Evolutionary conservation across 1,284 basidiomycete species (phyloP), one percentile per base, ranked within the genome.

Genomic region (Omphalotus olearius): DNA sequence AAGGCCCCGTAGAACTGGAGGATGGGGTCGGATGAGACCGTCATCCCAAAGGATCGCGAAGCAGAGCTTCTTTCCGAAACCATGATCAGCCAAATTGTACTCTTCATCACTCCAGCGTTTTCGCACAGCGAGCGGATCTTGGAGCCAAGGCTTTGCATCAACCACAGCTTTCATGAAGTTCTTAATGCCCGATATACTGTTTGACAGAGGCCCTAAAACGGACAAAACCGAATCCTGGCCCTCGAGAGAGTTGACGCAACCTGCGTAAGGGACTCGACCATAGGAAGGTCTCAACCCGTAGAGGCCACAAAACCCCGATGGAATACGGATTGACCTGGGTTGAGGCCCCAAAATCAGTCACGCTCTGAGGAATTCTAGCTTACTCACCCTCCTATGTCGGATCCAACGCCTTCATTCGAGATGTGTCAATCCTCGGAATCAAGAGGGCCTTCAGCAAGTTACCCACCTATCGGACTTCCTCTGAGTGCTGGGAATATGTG

Each of bases 211-310:
- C 0, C 90, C 91, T 5, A 90, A 71, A 46, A 90, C 87, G 6
- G 87, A 88, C 1, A 74, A 71, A 37, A 91, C 70, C 3, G 85
- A 82, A 60, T 91, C 86, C 64, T 87, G 83, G 6, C 88, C 88
- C 53, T 80, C 76, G 30, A 86, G 62, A 2, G 82, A 78, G 56
- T 83, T 87, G 14, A 71, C 66, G 2, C 79, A 74, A 14, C 87
- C 88, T 41, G 71, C 68, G 54, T 88, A 92, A 0, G 90, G 85
- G 14, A 92, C 69, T 13, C 90, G 78, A 38, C 82, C 76, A 56
- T 78, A 86, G 1, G 84, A 88, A 0, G 89, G 88, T 33, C 85
- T 79, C 26, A 93, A 68, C 6, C 81, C 80, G 60, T 86, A 92
- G 14, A 88, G 59, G 0, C 85, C 85, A 53, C 78, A 81, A 57